phyloP scores from a whole-genome alignment of 805 yeast species.

The Huiozyma naganishii region DNA sequence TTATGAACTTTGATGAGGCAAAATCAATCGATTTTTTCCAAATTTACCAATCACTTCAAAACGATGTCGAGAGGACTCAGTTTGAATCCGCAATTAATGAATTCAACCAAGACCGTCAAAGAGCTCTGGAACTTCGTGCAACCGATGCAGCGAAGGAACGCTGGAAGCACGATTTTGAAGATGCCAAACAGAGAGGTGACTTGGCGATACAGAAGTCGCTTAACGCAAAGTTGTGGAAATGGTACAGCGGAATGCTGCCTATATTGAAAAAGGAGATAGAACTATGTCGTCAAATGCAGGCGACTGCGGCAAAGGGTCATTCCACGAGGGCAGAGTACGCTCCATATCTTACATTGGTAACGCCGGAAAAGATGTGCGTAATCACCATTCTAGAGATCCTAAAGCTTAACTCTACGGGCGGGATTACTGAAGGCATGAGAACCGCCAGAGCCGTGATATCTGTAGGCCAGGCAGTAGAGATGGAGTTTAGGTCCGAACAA shows the following conservation, averaged over 20 bases:
- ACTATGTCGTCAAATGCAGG: constrained; percentile 37
- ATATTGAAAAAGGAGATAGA: constrained; percentile 55
- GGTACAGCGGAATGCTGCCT: constrained; percentile 72
- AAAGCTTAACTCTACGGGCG: constrained; percentile 64
- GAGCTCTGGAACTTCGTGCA: constrained; percentile 60
- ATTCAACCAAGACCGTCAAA: constrained; percentile 68
- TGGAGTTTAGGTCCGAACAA: constrained; percentile 68
- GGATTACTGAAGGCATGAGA: constrained; percentile 69
- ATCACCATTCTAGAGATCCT: constrained; percentile 75
- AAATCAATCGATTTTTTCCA: constrained; percentile 50
- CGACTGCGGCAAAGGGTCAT: constrained; percentile 6
- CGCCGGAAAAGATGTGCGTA: constrained; percentile 73
- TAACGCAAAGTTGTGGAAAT: constrained; percentile 68
- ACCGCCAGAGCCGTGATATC: constrained; percentile 72
- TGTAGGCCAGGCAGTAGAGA: constrained; percentile 76
- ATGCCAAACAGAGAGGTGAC: constrained; percentile 47
- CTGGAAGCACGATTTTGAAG: constrained; percentile 80
- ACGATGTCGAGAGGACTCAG: constrained; percentile 35
- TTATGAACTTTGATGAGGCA: constrained; percentile 17
- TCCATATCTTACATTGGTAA: constrained; percentile 62
- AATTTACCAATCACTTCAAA: constrained; percentile 44
- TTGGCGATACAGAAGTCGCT: constrained; percentile 45
- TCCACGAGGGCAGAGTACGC: constrained; percentile 47
- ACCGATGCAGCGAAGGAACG: constrained; percentile 76
- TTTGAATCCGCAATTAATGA: constrained; percentile 62